These are phyloP conservation scores for Fallopia convolvulus DNA, from an alignment of 148 eudicot species.

Conservation along the genomic window DNA sequence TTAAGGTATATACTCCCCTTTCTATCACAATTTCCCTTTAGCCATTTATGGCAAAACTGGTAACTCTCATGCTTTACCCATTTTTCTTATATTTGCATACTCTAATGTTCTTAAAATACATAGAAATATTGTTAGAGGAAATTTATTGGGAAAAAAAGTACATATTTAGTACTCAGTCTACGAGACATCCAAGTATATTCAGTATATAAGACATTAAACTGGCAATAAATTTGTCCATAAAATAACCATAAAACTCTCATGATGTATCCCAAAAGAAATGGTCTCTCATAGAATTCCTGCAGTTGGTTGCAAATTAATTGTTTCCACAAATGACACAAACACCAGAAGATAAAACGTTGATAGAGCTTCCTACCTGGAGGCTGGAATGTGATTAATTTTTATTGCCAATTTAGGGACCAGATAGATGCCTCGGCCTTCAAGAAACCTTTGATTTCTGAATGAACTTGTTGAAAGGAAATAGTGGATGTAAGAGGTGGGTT, in stretches of 20 bases:
- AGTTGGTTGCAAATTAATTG: background rate
- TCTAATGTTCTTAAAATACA: background rate
- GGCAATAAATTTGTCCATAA: background rate
- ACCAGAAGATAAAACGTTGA: background rate
- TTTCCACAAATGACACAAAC: background rate
- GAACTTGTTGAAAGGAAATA: background rate
- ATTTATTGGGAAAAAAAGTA: background rate
- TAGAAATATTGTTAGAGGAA: background rate
- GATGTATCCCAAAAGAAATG: background rate
- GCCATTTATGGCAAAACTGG: conserved; percentile 3
- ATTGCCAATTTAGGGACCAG: background rate
- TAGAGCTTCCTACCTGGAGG: background rate
- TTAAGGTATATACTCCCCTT: conserved; percentile 46
- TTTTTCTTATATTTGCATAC: background rate
- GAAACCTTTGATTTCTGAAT: background rate
- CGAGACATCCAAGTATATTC: background rate
- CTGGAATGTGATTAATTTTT: background rate
- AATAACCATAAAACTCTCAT: background rate
- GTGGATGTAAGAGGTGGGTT: background rate
- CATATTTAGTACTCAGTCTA: background rate
- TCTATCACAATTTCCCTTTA: conserved; percentile 1
- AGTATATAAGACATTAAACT: background rate
- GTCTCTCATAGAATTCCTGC: background rate
- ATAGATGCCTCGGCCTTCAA: background rate
- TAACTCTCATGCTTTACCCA: background rate